Conservation (phyloP, 2,329 filamentous ascomycete genomes). For the Fusarium sp. region DNA sequence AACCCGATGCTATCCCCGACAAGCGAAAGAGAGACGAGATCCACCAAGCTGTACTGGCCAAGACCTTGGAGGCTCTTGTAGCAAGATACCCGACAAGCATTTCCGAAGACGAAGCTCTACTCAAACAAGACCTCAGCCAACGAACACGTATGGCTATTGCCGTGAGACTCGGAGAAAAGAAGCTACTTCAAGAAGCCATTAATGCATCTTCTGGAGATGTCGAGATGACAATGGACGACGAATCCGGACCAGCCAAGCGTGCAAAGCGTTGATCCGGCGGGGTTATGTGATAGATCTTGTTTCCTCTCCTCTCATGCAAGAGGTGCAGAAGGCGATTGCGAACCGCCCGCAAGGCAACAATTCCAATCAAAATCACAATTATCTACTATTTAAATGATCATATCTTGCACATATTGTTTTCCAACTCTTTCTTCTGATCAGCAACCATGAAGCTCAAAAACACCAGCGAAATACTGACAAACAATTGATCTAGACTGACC, state of each 20-base stretch:
- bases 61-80: slow-evolving; percentile 50
- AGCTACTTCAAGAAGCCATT: slow-evolving; percentile 66
- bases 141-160: slow-evolving; percentile 68
- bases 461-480: not conserved
- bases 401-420: not conserved
- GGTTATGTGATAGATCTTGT: slow-evolving; percentile 16
- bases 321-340: slow-evolving; percentile 32
- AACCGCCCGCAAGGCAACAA: slow-evolving; percentile 32
- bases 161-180: slow-evolving; percentile 78
- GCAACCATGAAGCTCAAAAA: not conserved
- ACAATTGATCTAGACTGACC: not conserved
- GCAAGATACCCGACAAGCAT: slow-evolving; percentile 55
- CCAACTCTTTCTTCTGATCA: not conserved
- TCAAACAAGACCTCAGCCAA: slow-evolving; percentile 45
- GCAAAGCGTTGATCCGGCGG: slow-evolving; percentile 36
- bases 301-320: slow-evolving; percentile 30
- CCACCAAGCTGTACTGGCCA: slow-evolving; percentile 51
- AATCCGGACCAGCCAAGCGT: slow-evolving; percentile 44
- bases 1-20: slow-evolving; percentile 54
- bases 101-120: slow-evolving; percentile 52
- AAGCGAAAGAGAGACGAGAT: slow-evolving; percentile 61
- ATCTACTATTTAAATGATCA: slow-evolving; percentile 25
- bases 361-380: slow-evolving; percentile 18
- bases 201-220: slow-evolving; percentile 41
- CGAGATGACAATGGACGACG: slow-evolving; percentile 41